phyloP scores from a whole-genome alignment of 2,329 filamentous ascomycete species.

The Chaetomium sp. region DNA sequence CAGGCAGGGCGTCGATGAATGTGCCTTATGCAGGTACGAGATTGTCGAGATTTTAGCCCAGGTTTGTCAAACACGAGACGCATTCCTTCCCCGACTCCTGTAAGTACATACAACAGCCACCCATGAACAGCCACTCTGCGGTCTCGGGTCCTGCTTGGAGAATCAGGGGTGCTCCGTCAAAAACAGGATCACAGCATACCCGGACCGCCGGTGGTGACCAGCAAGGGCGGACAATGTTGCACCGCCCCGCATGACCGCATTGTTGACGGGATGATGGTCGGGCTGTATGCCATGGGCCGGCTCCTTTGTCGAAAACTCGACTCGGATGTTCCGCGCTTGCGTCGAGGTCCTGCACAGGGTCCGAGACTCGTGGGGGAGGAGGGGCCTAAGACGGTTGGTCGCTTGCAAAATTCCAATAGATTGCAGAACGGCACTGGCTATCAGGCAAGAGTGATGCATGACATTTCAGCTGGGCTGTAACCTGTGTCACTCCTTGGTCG shows the following conservation, averaged over 20 bases:
- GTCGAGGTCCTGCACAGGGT: not conserved
- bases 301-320: not conserved
- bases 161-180: not conserved
- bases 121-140: not conserved
- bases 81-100: not conserved
- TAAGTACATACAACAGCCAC: not conserved
- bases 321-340: not conserved
- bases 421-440: not conserved
- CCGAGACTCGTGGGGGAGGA: not conserved
- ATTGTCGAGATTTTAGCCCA: not conserved
- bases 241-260: conserved; percentile 11
- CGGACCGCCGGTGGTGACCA: conserved; percentile 13
- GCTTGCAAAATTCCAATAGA: conserved; percentile 9
- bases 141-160: not conserved
- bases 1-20: not conserved
- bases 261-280: not conserved
- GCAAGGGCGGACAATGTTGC: conserved; percentile 9
- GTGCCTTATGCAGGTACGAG: conserved; percentile 16
- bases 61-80: conserved; percentile 17
- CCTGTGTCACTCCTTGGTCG: not conserved
- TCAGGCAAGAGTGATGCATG: not conserved
- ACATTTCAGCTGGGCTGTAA: conserved; percentile 18
- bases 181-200: conserved; percentile 5
- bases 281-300: not conserved
- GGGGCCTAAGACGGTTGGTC: conserved; percentile 1